Conservation (phyloP, 164 flowering plant genomes). For the Nymphaea thermarum region DNA sequence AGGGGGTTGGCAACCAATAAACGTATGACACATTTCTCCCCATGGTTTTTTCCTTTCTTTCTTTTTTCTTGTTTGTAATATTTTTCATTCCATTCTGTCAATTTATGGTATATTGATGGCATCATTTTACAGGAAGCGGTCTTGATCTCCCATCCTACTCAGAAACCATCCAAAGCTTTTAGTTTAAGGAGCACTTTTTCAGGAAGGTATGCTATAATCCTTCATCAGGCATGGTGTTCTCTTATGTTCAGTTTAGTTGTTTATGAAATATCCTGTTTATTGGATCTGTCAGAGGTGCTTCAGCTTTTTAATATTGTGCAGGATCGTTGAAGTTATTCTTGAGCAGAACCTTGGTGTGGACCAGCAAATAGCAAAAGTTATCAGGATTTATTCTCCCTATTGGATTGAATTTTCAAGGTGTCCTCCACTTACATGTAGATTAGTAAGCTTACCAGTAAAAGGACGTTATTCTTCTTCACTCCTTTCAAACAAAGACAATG, state of each 20-base stretch:
- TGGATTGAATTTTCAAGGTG: constrained; percentile 78
- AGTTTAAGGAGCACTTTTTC: constrained; percentile 68
- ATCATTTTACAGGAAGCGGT: constrained; percentile 64
- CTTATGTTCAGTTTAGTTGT: no score
- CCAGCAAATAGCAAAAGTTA: constrained; percentile 29
- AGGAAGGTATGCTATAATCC: constrained; percentile 45
- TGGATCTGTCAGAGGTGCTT: no score
- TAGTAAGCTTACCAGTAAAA: constrained; percentile 22
- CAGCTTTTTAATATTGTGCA: constrained; percentile 18
- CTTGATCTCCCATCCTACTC: constrained; percentile 66
- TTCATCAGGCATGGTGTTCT: no score
- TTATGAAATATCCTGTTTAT: no score
- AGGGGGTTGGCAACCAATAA: constrained; percentile 79
- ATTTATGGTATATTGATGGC: background rate
- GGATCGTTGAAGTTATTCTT: constrained; percentile 74
- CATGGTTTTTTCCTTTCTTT: background rate
- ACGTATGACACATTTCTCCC: constrained; percentile 24
- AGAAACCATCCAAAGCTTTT: constrained; percentile 47
- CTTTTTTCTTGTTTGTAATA: background rate
- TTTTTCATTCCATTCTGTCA: background rate
- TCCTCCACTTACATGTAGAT: constrained; percentile 63
- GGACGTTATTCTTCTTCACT: constrained; percentile 26
- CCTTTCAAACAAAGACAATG: constrained; percentile 32
- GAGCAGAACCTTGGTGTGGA: constrained; percentile 57
- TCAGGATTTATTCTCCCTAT: constrained; percentile 77